Evolutionary conservation across 495 filamentous ascomycete genomes (phyloP), one percentile per base, ranked within the genome.

Genomic region (Penicillium canariense): DNA sequence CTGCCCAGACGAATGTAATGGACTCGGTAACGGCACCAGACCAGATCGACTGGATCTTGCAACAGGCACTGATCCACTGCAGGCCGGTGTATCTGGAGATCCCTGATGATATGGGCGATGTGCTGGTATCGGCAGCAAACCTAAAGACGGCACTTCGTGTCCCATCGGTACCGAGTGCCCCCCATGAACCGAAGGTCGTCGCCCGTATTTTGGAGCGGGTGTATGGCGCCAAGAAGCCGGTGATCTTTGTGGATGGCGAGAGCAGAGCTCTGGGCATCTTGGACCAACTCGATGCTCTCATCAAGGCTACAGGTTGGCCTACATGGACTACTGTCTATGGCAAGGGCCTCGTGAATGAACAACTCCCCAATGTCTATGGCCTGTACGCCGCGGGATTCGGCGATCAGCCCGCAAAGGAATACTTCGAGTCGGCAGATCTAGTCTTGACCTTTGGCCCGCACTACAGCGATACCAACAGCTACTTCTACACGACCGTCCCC

Each of bases 21-120:
- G 70, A 79, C 48, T 48, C 70, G 3, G 39, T 54, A 0, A 70
- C 65, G 0, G 73, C 67, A 12, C 67, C 75, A 5, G 68, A 65
- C 7, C 53, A 63, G 52, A 74, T 80, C 35, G 75, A 80, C 45
- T 57, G 55, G 52, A 62, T 68, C 28, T 52, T 79, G 38, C 60
- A 68, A 43, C 61, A 74, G 48, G 71, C 67, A 39, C 27, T 74
- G 18, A 42, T 73, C 12, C 68, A 76, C 39, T 71, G 65, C 46
- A 64, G 70, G 39, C 75, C 75, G 5, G 74, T 79, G 3, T 79
- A 77, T 42, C 54, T 79, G 12, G 65, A 75, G 35, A 18, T 78
- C 8, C 77, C 77, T 0, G 63, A 64, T 34, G 77, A 78, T 51
- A 69, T 79, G 72, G 68, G 70, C 4, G 61, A 65, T 18, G 58